A percentile compares a stretch with the other conserved stretches of the same genome.
Evolutionary conservation across 2,329 filamentous ascomycete species (phyloP).

Genomic region (Aspergillus fijiensis): DNA sequence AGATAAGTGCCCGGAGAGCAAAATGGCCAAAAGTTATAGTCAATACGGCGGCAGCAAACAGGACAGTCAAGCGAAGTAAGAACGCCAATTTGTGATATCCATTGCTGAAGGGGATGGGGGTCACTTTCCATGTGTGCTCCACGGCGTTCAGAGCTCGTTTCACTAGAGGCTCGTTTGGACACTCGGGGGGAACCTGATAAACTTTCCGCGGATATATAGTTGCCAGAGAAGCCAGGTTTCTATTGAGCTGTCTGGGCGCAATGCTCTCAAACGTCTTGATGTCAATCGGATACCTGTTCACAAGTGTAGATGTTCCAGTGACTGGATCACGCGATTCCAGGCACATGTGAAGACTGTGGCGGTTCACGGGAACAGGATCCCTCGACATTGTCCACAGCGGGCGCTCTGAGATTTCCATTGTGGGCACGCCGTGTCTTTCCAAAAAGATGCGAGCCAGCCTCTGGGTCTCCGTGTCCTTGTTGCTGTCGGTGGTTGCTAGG

Average conservation of each 20-base stretch:
- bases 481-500: constrained; percentile 38
- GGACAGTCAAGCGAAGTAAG: constrained; percentile 29
- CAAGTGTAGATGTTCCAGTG: constrained; percentile 35
- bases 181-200: constrained; percentile 20
- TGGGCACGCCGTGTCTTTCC: constrained; percentile 45
- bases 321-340: constrained; percentile 39
- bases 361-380: constrained; percentile 40
- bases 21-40: constrained; percentile 33
- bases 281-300: constrained; percentile 47
- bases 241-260: constrained; percentile 47
- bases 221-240: constrained; percentile 46
- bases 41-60: constrained; percentile 30
- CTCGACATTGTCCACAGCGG: constrained; percentile 40
- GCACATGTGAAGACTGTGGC: constrained; percentile 45
- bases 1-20: constrained; percentile 24
- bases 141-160: constrained; percentile 23
- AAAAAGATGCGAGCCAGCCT: constrained; percentile 41
- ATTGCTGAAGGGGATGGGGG: constrained; percentile 24
- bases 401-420: constrained; percentile 47
- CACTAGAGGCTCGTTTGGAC: constrained; percentile 7
- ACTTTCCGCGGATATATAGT: constrained; percentile 31
- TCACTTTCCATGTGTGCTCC: constrained; percentile 26
- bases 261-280: constrained; percentile 50
- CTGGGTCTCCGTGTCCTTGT: constrained; percentile 28
- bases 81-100: constrained; percentile 25